Conservation (phyloP, 1,139 yeast species). For the Candida glucosophila region DNA sequence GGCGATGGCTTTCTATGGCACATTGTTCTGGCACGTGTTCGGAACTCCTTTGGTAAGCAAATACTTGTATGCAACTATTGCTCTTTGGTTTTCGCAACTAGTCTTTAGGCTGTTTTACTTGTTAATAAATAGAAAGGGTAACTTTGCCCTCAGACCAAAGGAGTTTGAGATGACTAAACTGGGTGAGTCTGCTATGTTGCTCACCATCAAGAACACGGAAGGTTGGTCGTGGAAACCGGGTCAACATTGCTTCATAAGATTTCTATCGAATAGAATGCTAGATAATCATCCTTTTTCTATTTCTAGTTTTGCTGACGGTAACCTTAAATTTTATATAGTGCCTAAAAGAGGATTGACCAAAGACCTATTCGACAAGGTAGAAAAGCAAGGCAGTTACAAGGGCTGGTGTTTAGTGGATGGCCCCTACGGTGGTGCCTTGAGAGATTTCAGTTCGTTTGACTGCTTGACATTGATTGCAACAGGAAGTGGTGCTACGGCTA, state of each 20-base stretch:
- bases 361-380: slow-evolving; percentile 18
- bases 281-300: slow-evolving; percentile 62
- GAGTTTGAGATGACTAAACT: slow-evolving; percentile 26
- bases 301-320: slow-evolving; percentile 13
- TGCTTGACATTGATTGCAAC: slow-evolving; percentile 34
- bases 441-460: slow-evolving; percentile 44
- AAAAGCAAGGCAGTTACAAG: slow-evolving; percentile 12
- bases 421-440: slow-evolving; percentile 52
- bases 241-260: slow-evolving; percentile 50
- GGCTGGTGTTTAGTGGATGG: slow-evolving; percentile 46
- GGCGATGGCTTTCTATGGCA: slow-evolving; percentile 46
- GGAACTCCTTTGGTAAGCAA: slow-evolving; percentile 29
- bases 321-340: slow-evolving; percentile 40
- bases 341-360: slow-evolving; percentile 47
- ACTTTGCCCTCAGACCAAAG: slow-evolving; percentile 39
- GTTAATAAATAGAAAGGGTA: slow-evolving; percentile 39
- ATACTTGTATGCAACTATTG: slow-evolving; percentile 50
- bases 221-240: slow-evolving; percentile 49
- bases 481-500: slow-evolving; percentile 52
- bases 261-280: slow-evolving; percentile 34
- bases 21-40: slow-evolving; percentile 44
- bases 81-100: slow-evolving; percentile 47
- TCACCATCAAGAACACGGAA: slow-evolving; percentile 28
- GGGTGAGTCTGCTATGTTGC: slow-evolving; percentile 29
- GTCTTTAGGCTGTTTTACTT: slow-evolving; percentile 43